Evolutionary conservation across 306 rosid genomes (phyloP), one percentile per base, ranked within the genome.

Genomic region (Argentina anserina): DNA sequence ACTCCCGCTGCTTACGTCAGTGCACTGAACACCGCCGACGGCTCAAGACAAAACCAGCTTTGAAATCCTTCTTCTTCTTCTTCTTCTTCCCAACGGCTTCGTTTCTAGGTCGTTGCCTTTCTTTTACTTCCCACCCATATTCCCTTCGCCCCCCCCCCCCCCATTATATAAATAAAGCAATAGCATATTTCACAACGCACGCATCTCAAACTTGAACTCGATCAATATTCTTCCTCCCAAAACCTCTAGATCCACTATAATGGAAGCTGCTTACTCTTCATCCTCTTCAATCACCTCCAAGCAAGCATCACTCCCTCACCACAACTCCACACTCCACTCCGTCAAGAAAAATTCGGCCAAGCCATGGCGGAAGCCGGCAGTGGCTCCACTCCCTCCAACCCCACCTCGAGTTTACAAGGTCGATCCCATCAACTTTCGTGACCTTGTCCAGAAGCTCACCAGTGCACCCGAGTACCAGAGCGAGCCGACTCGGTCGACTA

Each of bases 381-480:
- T 85, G 41, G 92, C 88, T 0, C 92, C 96, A 3, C 78, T 83
- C 43, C 84, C 87, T 3, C 90, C 86, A 5, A 69, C 79, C 3
- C 84, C 85, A 0, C 80, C 90, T 1, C 80, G 78, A 31, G 86
- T 93, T 0, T 93, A 87, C 85, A 86, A 85, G 69, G 98, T 93
- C 2, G 92, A 93, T 23, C 91, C 97, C 15, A 14, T 85, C 23
- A 86, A 93, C 87, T 93, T 91, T 75, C 58, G 91, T 9, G 79
- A 82, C 41, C 78, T 93, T 0, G 98, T 91, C 65, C 97, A 93
- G 72, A 83, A 79, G 59, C 94, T 93, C 72, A 93, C 97, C 0
- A 86, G 92, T 55, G 88, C 90, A 40, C 89, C 85, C 0, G 87
- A 87, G 81, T 77, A 76, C 68, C 85, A 69, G 70, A 73, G 75